Percentiles rank a stretch among this genome's conserved stretches.
phyloP scores from a whole-genome alignment of 192 early-diverging fungal species.

The Coemansia sp. region DNA sequence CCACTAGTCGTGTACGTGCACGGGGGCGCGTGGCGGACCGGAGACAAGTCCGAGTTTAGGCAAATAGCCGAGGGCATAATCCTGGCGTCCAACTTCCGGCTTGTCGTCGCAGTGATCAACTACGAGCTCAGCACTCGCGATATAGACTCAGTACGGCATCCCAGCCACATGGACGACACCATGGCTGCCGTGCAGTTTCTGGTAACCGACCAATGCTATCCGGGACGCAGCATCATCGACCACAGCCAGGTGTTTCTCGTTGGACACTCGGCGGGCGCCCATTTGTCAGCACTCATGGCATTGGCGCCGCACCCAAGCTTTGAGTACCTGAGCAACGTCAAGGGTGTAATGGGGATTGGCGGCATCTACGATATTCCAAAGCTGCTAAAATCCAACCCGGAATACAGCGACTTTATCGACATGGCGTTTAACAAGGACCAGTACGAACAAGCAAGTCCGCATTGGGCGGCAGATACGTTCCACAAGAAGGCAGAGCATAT shows the following conservation, averaged over 20 bases:
- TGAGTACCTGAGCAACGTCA: constrained; percentile 24
- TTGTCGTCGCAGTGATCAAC: constrained; percentile 67
- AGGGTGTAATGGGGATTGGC: constrained; percentile 71
- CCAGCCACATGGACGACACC: constrained; percentile 67
- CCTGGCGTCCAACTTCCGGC: constrained; percentile 10
- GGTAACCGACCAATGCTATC: constrained; percentile 13
- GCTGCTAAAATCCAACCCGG: constrained; percentile 61
- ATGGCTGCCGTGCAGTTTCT: constrained; percentile 56
- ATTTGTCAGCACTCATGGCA: constrained; percentile 61
- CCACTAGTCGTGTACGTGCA: constrained; percentile 74
- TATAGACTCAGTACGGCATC: constrained; percentile 54
- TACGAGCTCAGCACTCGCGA: constrained; percentile 61
- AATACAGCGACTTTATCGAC: constrained; percentile 70
- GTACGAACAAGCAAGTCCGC: constrained; percentile 15
- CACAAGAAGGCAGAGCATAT: constrained; percentile 21
- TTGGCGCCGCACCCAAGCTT: constrained; percentile 47
- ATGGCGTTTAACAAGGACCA: constrained; percentile 60
- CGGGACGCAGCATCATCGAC: constrained; percentile 26
- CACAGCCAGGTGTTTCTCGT: constrained; percentile 54
- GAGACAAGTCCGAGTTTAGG: constrained; percentile 65
- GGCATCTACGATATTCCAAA: constrained; percentile 82
- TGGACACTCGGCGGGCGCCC: constrained; percentile 81
- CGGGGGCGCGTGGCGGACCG: constrained; percentile 85
- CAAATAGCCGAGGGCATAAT: constrained; percentile 56
- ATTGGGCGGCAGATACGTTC: neutral